Percentiles rank a stretch among this genome's conserved stretches.
Conservation (phyloP, 768 basidiomycete genomes). For the Crepidotus variabilis region DNA sequence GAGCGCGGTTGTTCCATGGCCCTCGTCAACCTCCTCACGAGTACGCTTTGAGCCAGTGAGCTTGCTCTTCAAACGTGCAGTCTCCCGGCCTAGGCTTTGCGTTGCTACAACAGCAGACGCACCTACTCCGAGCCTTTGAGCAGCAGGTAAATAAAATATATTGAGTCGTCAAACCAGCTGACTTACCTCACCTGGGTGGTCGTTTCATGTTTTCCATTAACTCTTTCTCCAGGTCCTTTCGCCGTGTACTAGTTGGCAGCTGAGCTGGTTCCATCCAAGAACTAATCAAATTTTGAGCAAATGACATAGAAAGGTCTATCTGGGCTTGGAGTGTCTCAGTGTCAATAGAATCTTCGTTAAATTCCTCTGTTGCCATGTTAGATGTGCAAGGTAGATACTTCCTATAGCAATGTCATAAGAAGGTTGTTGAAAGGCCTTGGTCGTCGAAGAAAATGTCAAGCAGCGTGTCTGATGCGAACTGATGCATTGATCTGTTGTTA, state of each 20-base stretch:
- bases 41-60: conserved; percentile 51
- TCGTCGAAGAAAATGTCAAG: conserved; percentile 2
- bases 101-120: conserved; percentile 50
- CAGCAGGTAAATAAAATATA: conserved; percentile 6
- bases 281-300: conserved; percentile 66
- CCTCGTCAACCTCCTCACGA: conserved; percentile 35
- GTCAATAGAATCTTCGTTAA: conserved; percentile 58
- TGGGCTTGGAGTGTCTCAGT: conserved; percentile 73
- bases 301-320: conserved; percentile 76
- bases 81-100: conserved; percentile 44
- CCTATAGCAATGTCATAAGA: background rate
- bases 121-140: conserved; percentile 68
- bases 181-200: conserved; percentile 58
- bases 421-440: background rate
- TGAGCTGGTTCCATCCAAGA: conserved; percentile 72
- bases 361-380: conserved; percentile 20
- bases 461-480: background rate
- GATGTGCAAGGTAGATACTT: background rate
- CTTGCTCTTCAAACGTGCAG: conserved; percentile 58
- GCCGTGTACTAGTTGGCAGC: conserved; percentile 30
- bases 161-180: background rate
- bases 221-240: conserved; percentile 44
- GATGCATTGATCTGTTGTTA: background rate
- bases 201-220: conserved; percentile 64
- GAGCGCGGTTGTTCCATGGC: conserved; percentile 13